Evolutionary conservation across 306 rosid genomes (phyloP), one percentile per base, ranked within the genome.

Genomic region (Betula pendula): DNA sequence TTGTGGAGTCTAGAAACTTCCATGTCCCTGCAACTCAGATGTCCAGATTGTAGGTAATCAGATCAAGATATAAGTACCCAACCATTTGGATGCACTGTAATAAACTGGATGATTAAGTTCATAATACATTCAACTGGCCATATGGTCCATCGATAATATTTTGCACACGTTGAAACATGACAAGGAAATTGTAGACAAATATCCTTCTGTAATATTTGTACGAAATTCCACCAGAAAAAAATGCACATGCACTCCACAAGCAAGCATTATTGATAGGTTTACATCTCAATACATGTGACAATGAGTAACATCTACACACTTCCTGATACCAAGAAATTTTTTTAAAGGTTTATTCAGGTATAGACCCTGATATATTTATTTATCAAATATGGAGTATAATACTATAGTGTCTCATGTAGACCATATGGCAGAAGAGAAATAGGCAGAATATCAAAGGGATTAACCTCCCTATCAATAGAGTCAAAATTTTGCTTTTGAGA

Each of bases 1-100:
- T 95, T 76, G 87, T 63, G 68, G 89, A 84, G 73, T 92, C 96
- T 77, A 87, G 84, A 85, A 92, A 92, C 80, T 83, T 92, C 99
- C 99, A 95, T 47, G 77, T 66, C 82, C 99, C 99, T 95, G 94
- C 87, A 89, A 83, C 70, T 69, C 87, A 85, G 66, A 81, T 67
- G 38, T 44, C 71, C 17, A 80, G 16, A 48, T 78, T 62, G 44
- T 43, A 47, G 72, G 69, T 15, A 60, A 49, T 71, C 69, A 86
- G 71, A 58, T 65, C 49, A 62, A 70, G 70, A 55, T 50, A 50
- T 56, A 65, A 20, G 49, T 45, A 29, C 60, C 31, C n/a, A 12
- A 27, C 40, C 33, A 15, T 56, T 10, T 14, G 31, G 38, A 12
- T 25, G 19, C 13, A 25, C 11, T 25, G 8, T 12, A 27, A 14